A percentile compares a stretch with the other conserved stretches of the same genome.
Evolutionary conservation across 2,329 filamentous ascomycete species (phyloP).

Genomic region (Neonectria coccinea): DNA sequence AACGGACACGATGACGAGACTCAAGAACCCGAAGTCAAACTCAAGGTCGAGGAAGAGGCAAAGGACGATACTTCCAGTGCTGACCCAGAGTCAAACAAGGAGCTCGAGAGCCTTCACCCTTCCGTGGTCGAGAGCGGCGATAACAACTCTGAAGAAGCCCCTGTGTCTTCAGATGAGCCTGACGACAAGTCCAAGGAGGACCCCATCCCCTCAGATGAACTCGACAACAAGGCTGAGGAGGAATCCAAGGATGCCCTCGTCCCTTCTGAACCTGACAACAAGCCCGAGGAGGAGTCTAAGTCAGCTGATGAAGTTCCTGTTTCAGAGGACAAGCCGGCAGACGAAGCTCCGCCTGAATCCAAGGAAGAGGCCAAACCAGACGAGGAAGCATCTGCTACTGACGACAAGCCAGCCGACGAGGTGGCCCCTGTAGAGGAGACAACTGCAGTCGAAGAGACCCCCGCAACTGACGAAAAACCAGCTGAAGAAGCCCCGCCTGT

Average conservation of each 20-base stretch:
- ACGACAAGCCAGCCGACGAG: conserved; percentile 32
- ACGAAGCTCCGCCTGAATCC: neutral
- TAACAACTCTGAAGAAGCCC: conserved; percentile 18
- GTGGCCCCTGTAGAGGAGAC: conserved; percentile 16
- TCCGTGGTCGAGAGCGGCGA: conserved; percentile 5
- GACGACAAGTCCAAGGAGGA: conserved; percentile 21
- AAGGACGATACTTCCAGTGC: conserved; percentile 18
- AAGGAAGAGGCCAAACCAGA: conserved; percentile 5
- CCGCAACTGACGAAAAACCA: conserved; percentile 11
- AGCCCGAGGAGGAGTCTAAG: neutral
- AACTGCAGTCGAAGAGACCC: conserved; percentile 14
- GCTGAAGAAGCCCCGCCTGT: conserved; percentile 23
- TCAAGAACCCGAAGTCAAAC: conserved; percentile 5
- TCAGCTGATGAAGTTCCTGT: neutral
- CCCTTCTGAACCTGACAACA: neutral
- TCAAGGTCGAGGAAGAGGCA: conserved; percentile 6
- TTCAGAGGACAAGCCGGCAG: neutral
- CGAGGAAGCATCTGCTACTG: conserved; percentile 13
- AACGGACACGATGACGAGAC: conserved; percentile 20
- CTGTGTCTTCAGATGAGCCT: neutral
- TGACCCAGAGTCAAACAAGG: conserved; percentile 9
- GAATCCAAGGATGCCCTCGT: neutral
- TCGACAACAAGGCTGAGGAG: neutral
- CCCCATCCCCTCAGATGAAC: neutral
- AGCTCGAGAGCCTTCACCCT: conserved; percentile 20